Base-by-base conservation (phyloP, 1,284 basidiomycete genomes). In the Bjerkandera adusta region DNA sequence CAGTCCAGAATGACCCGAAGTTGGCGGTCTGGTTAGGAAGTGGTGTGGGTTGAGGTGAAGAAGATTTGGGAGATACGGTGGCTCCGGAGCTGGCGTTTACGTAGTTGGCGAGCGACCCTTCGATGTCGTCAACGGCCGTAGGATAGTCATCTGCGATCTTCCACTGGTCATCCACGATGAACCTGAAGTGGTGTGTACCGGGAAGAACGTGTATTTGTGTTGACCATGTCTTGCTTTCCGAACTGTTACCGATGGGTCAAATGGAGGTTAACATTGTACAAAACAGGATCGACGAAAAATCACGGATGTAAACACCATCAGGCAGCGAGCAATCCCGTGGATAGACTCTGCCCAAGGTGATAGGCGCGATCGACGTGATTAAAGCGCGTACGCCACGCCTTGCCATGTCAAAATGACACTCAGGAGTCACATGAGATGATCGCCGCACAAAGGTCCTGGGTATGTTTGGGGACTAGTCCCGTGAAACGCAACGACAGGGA, bases 71-170 rank as follows among this genome's bases (percentile, higher is more conserved):
- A 0, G 67, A 67, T 1, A 68, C 63, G 42, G 64, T 57, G 8
- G 66, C 63, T 35, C 68, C 66, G 34, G 64, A 62, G 4, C 68
- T 58, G 30, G 78, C 83, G 35, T 86, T 83, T 49, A 97, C 83
- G 65, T 97, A 98, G 70, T 99, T 99, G 55, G 97, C 93, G 43
- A 99, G 73, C 26, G 89, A 90, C 25, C 97, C 96, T 60, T 97
- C 91, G 8, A 58, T 53, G 57, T 94, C 92, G 63, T 98, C 95
- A 25, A 94, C 92, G 1, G 95, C 92, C 1, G 91, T 90, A 6
- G 93, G 89, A 18, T 97, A 77, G 54, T 93, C 85, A 47, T 85
- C 77, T 4, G 84, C 77, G 11, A 85, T 72, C 49, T 86, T 82
- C 85, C 89, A 94, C 43, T 86, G 80, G 49, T 92, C 89, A 66